phyloP scores from a whole-genome alignment of 129 eudicot genomes.

The Tanacetum coccineum region DNA sequence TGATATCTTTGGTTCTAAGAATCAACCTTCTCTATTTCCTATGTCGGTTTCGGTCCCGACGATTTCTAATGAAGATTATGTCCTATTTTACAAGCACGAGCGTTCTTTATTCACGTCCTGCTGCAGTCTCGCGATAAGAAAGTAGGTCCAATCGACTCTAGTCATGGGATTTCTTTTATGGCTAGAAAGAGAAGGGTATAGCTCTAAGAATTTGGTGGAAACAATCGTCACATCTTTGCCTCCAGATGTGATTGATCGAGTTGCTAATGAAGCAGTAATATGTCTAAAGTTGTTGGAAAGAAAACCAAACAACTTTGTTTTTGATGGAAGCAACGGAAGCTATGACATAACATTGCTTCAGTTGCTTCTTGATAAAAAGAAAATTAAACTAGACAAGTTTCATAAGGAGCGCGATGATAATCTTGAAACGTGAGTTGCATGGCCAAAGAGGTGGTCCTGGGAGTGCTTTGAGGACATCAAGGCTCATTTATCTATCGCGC shows the following conservation, averaged over 20 bases:
- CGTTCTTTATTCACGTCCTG: conserved; percentile 35
- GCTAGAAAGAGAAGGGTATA: conserved; percentile 37
- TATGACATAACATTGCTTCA: conserved; percentile 19
- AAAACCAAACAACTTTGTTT: background rate
- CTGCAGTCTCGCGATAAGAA: conserved; percentile 24
- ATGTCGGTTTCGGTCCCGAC: background rate
- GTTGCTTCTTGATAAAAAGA: conserved; percentile 24
- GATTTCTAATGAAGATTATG: conserved; percentile 33
- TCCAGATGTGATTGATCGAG: conserved; percentile 4
- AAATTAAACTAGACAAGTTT: conserved; percentile 21
- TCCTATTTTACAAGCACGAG: conserved; percentile 40
- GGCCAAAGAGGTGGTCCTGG: conserved; percentile 25
- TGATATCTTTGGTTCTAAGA: conserved; percentile 1
- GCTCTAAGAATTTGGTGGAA: conserved; percentile 12
- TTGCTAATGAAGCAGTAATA: conserved; percentile 25
- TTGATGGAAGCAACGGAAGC: background rate
- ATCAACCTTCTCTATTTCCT: conserved; percentile 11
- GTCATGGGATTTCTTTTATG: conserved; percentile 45
- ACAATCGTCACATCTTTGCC: conserved; percentile 21
- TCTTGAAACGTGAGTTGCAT: conserved; percentile 19
- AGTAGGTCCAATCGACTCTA: conserved; percentile 33
- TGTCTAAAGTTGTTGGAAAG: conserved; percentile 32
- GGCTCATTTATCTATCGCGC: background rate
- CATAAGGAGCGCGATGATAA: conserved; percentile 20
- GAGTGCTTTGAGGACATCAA: conserved; percentile 43